Evolutionary conservation across 768 basidiomycete species (phyloP).

Genomic region (Pleurotus ostreatus): DNA sequence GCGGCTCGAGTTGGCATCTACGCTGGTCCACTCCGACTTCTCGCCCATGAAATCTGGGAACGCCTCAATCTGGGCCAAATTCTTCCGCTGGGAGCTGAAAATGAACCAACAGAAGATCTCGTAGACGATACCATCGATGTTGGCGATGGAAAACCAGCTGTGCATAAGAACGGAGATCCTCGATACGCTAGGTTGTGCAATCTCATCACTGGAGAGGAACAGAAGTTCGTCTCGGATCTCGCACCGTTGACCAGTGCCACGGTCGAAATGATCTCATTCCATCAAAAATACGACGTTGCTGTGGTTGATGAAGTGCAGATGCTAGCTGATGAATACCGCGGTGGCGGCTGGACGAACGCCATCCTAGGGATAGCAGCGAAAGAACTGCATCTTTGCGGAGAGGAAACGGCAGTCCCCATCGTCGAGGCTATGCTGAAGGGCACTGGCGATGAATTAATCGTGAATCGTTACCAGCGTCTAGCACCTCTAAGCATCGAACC

Average conservation of each 20-base stretch:
- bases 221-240: constrained; percentile 56
- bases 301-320: constrained; percentile 98
- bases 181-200: constrained; percentile 68
- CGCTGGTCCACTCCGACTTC: constrained; percentile 86
- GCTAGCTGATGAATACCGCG: constrained; percentile 77
- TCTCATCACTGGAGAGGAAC: constrained; percentile 90
- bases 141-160: constrained; percentile 15
- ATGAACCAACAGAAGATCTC: constrained; percentile 28
- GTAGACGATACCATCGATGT: constrained; percentile 15
- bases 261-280: constrained; percentile 79
- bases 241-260: constrained; percentile 76
- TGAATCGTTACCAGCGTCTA: constrained; percentile 84
- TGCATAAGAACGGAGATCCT: constrained; percentile 35
- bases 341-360: constrained; percentile 78
- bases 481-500: constrained; percentile 76
- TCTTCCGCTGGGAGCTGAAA: constrained; percentile 58
- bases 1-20: constrained; percentile 73
- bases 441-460: constrained; percentile 77
- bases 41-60: constrained; percentile 94
- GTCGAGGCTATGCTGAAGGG: constrained; percentile 62
- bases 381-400: constrained; percentile 94
- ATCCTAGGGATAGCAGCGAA: constrained; percentile 71
- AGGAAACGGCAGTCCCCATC: constrained; percentile 87
- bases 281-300: constrained; percentile 60
- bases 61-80: constrained; percentile 90